phyloP scores from a whole-genome alignment of 768 basidiomycete genomes.

The Austroboletus festivus region DNA sequence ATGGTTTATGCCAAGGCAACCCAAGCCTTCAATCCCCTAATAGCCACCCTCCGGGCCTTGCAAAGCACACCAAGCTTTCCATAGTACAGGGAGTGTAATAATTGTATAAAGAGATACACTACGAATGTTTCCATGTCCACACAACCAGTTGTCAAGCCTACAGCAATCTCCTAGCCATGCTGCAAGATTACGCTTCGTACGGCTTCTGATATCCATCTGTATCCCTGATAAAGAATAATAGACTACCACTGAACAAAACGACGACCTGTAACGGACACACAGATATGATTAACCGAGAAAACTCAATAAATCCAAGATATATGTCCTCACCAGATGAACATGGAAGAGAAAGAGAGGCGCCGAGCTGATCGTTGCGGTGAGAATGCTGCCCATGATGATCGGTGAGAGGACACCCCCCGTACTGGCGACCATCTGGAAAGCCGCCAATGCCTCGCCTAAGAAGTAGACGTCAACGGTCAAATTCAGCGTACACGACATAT shows the following conservation, averaged over 20 bases:
- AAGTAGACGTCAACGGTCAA: neutral
- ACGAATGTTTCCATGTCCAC: no score
- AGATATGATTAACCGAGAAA: neutral
- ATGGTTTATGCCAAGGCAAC: no score
- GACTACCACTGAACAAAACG: constrained; percentile 13
- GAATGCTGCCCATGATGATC: constrained; percentile 29
- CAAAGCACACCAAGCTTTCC: no score
- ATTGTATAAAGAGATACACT: no score
- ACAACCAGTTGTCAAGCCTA: no score
- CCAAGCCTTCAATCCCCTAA: no score
- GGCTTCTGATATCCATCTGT: constrained; percentile 18
- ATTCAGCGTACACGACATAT: neutral
- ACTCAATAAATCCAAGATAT: neutral
- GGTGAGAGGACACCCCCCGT: constrained; percentile 24
- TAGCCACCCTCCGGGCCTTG: no score
- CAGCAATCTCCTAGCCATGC: no score
- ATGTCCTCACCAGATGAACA: constrained; percentile 20
- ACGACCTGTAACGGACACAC: constrained; percentile 8
- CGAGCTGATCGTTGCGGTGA: constrained; percentile 22
- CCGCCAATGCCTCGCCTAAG: constrained; percentile 29
- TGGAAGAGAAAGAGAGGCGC: constrained; percentile 24
- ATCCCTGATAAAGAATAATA: constrained; percentile 25
- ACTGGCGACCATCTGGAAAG: constrained; percentile 25
- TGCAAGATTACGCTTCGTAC: no score
- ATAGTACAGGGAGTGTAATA: no score